Evolutionary conservation across 2,329 filamentous ascomycete species (phyloP).

Genomic region (Botryotinia calthae): DNA sequence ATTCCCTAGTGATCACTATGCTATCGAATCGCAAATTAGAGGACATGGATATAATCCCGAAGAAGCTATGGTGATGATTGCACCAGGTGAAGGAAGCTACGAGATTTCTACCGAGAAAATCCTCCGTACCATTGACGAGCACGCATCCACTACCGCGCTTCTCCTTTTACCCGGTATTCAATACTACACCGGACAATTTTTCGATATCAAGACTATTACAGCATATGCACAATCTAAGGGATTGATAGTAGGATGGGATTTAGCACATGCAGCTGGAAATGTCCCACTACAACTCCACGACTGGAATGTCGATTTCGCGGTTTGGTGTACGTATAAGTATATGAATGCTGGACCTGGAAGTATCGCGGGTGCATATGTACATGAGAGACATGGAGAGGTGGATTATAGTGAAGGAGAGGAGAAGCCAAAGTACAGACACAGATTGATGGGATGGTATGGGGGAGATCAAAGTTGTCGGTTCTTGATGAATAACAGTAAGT

Average conservation of each 20-base stretch:
- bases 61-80: slow-evolving; percentile 70
- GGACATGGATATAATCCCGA: slow-evolving; percentile 47
- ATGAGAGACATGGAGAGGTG: slow-evolving; percentile 67
- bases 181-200: slow-evolving; percentile 86
- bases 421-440: slow-evolving; percentile 55
- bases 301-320: slow-evolving; percentile 89
- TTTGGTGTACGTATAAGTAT: slow-evolving; percentile 95
- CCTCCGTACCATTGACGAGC: slow-evolving; percentile 68
- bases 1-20: slow-evolving; percentile 77
- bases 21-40: slow-evolving; percentile 20
- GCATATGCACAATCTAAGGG: slow-evolving; percentile 68
- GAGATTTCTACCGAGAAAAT: slow-evolving; percentile 70
- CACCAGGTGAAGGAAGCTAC: slow-evolving; percentile 56
- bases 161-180: slow-evolving; percentile 84
- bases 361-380: slow-evolving; percentile 78
- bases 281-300: slow-evolving; percentile 76
- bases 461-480: slow-evolving; percentile 74
- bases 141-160: slow-evolving; percentile 70
- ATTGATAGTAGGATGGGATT: slow-evolving; percentile 80
- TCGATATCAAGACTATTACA: slow-evolving; percentile 81
- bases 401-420: slow-evolving; percentile 42
- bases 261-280: slow-evolving; percentile 84
- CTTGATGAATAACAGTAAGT: slow-evolving; percentile 67
- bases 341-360: slow-evolving; percentile 81
- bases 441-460: slow-evolving; percentile 85